Percentiles rank a stretch among this genome's conserved stretches.
These are phyloP conservation scores for Penicillium pulvis DNA, from an alignment of 495 filamentous ascomycete genomes.

Conservation along the genomic window DNA sequence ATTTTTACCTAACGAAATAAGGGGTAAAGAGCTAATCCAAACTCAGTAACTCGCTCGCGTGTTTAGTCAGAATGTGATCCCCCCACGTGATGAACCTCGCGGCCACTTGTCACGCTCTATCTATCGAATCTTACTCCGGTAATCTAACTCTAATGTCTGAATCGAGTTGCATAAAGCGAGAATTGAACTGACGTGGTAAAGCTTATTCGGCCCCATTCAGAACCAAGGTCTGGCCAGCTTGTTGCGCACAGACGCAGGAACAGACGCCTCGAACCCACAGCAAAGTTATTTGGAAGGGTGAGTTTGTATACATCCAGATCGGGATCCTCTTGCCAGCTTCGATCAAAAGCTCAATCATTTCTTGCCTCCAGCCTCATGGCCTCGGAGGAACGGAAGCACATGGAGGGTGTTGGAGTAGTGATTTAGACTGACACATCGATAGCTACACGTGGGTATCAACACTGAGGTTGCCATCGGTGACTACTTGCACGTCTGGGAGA, in stretches of 20 bases:
- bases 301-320: background rate
- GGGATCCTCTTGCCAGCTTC: conserved; percentile 1
- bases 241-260: conserved; percentile 1
- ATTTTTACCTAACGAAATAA: background rate
- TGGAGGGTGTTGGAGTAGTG: background rate
- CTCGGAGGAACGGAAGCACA: background rate
- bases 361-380: background rate
- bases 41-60: background rate
- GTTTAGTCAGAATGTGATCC: background rate
- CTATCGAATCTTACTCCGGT: conserved; percentile 18
- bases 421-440: background rate
- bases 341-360: background rate
- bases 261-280: background rate
- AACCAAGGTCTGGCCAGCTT: conserved; percentile 2
- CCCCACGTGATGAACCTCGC: conserved; percentile 5
- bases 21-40: background rate
- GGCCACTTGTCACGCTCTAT: conserved; percentile 11
- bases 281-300: background rate
- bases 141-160: background rate
- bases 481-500: background rate
- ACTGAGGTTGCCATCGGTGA: background rate
- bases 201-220: conserved; percentile 5
- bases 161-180: background rate
- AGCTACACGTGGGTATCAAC: background rate
- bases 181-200: background rate